Conservation (phyloP, 495 filamentous ascomycete genomes). For the Thermothielavioides terrestris region DNA sequence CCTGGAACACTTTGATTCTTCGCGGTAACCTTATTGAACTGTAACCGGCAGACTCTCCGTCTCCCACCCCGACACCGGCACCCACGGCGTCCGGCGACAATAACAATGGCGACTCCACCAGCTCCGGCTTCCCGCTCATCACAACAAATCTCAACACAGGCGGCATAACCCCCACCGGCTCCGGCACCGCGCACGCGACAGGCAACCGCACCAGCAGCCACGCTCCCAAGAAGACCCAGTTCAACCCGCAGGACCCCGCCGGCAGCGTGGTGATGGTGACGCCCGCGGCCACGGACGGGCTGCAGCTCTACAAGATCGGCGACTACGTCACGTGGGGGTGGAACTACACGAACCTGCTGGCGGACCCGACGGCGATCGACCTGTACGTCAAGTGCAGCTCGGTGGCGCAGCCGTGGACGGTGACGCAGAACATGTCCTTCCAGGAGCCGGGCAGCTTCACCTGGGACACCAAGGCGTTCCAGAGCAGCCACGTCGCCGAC, state of each 20-base stretch:
- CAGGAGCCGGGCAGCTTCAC: conserved; percentile 36
- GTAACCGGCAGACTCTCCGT: conserved; percentile 4
- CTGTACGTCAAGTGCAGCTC: conserved; percentile 68
- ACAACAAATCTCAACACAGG: conserved; percentile 30
- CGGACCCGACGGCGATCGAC: conserved; percentile 69
- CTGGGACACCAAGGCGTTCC: conserved; percentile 75
- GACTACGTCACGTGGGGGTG: conserved; percentile 78
- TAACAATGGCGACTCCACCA: not conserved
- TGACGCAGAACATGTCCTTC: conserved; percentile 48
- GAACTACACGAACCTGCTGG: conserved; percentile 87
- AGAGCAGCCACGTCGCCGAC: conserved; percentile 47
- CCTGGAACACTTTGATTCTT: not conserved
- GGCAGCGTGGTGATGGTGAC: conserved; percentile 80
- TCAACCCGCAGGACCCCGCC: conserved; percentile 51
- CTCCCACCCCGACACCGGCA: conserved; percentile 16
- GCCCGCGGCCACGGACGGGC: conserved; percentile 48
- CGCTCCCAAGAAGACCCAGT: conserved; percentile 42
- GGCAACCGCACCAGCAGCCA: conserved; percentile 17
- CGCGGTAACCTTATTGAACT: not conserved
- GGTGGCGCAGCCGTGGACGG: conserved; percentile 36
- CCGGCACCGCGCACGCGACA: conserved; percentile 9
- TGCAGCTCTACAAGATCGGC: conserved; percentile 81
- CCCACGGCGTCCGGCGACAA: conserved; percentile 6
- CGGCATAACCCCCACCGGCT: conserved; percentile 5
- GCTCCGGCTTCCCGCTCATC: not conserved